phyloP scores from a whole-genome alignment of 164 flowering plant species.

The Magnolia kwangsiensis region DNA sequence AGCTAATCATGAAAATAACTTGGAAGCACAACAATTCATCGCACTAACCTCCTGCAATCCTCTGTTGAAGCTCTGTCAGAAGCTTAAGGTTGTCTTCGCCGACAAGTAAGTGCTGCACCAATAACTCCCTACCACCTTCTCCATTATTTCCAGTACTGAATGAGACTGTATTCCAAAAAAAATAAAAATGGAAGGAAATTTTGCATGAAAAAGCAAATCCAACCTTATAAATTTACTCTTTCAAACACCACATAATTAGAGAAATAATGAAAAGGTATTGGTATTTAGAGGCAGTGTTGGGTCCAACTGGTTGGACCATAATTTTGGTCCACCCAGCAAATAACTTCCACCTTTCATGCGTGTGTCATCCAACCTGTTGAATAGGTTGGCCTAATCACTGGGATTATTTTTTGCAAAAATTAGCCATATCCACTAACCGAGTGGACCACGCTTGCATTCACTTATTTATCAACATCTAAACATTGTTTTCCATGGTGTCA shows the following conservation, averaged over 20 bases:
- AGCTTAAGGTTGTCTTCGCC: slow-evolving; percentile 65
- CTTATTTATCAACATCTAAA: no score
- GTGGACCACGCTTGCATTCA: no score
- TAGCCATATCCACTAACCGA: no score
- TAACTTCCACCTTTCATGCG: not conserved
- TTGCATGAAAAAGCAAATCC: not conserved
- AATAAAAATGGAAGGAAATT: not conserved
- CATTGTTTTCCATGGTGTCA: no score
- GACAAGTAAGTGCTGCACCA: slow-evolving; percentile 93
- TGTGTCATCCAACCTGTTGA: not conserved
- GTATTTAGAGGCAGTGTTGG: not conserved
- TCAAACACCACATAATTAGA: not conserved
- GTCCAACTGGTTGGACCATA: not conserved
- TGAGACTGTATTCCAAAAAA: slow-evolving; percentile 40
- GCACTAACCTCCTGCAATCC: slow-evolving; percentile 48
- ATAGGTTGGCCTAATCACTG: not conserved
- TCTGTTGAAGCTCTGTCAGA: slow-evolving; percentile 56
- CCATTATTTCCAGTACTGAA: slow-evolving; percentile 42
- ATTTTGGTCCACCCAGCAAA: not conserved
- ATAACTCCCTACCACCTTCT: slow-evolving; percentile 53
- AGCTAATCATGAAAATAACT: not conserved
- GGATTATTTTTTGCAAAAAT: not conserved
- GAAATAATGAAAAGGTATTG: not conserved
- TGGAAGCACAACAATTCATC: not conserved
- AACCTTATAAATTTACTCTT: not conserved